Evolutionary conservation across 2,329 filamentous ascomycete species (phyloP).

Genomic region (Coniella lustricola): DNA sequence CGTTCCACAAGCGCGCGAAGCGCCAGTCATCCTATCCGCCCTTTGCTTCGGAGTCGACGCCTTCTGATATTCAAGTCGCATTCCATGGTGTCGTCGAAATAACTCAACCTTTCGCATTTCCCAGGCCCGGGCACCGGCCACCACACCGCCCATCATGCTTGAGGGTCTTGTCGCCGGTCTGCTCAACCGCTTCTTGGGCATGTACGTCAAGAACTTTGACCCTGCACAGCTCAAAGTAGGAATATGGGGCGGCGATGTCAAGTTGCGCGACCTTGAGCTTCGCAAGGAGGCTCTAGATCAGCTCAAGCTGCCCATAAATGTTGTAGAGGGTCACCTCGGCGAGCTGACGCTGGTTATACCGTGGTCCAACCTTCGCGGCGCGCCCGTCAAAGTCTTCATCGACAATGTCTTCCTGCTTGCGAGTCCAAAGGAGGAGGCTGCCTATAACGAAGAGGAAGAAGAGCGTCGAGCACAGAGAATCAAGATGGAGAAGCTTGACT

Average conservation of each 20-base stretch:
- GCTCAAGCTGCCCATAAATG: constrained; percentile 91
- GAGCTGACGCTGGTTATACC: constrained; percentile 88
- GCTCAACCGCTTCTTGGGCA: constrained; percentile 98
- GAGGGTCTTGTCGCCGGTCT: constrained; percentile 94
- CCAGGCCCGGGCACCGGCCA: constrained; percentile 68
- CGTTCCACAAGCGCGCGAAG: neutral
- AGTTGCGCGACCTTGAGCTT: constrained; percentile 85
- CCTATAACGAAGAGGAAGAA: constrained; percentile 90
- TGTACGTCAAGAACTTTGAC: constrained; percentile 99
- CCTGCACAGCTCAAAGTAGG: constrained; percentile 95
- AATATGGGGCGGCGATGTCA: constrained; percentile 98
- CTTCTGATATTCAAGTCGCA: neutral
- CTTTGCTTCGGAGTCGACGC: neutral
- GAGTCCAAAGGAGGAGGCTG: constrained; percentile 89
- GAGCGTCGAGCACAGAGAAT: constrained; percentile 77
- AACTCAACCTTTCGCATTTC: constrained; percentile 6
- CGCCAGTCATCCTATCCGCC: neutral
- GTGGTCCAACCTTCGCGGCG: constrained; percentile 93
- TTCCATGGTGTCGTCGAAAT: constrained; percentile 9
- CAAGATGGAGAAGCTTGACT: constrained; percentile 98
- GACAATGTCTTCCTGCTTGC: constrained; percentile 95
- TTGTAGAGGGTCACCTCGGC: constrained; percentile 89
- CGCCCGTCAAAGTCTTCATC: constrained; percentile 89
- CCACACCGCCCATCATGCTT: constrained; percentile 66
- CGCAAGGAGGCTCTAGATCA: constrained; percentile 94